Evolutionary conservation across 768 basidiomycete genomes (phyloP), one percentile per base, ranked within the genome.

Genomic region (Kwoniella sp.): DNA sequence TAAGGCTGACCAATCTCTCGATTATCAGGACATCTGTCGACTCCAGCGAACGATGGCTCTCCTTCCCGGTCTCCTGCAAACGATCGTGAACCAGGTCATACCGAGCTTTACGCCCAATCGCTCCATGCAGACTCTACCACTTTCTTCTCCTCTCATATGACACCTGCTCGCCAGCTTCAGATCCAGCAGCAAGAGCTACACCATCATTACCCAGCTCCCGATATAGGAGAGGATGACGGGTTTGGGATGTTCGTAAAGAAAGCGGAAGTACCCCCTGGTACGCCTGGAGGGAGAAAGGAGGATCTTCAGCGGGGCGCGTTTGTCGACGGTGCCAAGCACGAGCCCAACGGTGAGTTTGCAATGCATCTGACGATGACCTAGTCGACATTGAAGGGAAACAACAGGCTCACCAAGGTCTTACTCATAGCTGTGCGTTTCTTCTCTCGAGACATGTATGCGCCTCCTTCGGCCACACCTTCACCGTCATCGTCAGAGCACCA

Each of bases 381-480:
- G n/a, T n/a, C n/a, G n/a, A n/a, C n/a, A n/a, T n/a, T n/a, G n/a
- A n/a, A n/a, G n/a, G n/a, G 5, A 7, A 38, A 8, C 22, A 25
- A 3, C 28, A 12, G n/a, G 15, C 41, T 31, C 13, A 37, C 11
- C 45, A 12, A 13, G 4, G 47, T 15, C 45, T 12, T 7, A 29
- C 37, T 17, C 41, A 30, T 1, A 63, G 47, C 63, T 64, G 58
- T 73, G 30, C 64, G 73, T 0, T 73, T 74, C 73, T 76, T 76
- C 69, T 74, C 71, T 9, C 62, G 75, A 38, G 75, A 77, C 53
- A 73, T 63, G 47, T 75, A 75, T 38, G 52, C 64, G 23, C 29
- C 55, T 15, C n/a, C 51, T n/a, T 52, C 66, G 1, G 38, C 53
- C 22, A 62, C 58, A 26, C 20, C 20, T 2, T 58, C 64, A 20